These are phyloP conservation scores for Penicillium sp. DNA, from an alignment of 2,329 filamentous ascomycete genomes.

Conservation along the genomic window DNA sequence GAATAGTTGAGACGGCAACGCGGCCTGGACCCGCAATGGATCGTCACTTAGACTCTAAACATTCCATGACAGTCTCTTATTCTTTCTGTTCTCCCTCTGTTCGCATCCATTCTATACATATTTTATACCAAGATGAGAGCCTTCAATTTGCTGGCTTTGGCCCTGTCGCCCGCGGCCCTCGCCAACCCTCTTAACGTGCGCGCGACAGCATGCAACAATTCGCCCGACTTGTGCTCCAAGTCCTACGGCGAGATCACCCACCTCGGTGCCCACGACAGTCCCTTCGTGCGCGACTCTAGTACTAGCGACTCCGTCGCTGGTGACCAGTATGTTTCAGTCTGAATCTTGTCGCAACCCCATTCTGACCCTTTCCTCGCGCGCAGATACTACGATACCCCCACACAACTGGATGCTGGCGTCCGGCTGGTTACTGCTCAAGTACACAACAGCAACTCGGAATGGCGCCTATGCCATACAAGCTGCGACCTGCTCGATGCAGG, in stretches of 20 bases:
- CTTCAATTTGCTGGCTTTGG: conserved; percentile 28
- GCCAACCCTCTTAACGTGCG: conserved; percentile 30
- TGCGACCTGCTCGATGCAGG: conserved; percentile 68
- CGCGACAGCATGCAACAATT: conserved; percentile 70
- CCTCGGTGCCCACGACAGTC: conserved; percentile 69
- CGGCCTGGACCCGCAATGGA: conserved; percentile 22
- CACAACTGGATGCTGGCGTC: conserved; percentile 66
- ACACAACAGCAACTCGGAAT: conserved; percentile 56
- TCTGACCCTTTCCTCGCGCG: conserved; percentile 1
- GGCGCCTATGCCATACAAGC: conserved; percentile 66
- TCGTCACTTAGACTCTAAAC: conserved; percentile 12
- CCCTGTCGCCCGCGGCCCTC: conserved; percentile 27
- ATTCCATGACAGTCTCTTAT: conserved; percentile 12
- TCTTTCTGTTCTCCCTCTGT: neutral
- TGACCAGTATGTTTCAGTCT: conserved; percentile 56
- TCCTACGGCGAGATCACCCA: conserved; percentile 73
- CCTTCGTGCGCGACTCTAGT: conserved; percentile 63
- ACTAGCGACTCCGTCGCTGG: conserved; percentile 61
- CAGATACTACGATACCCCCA: conserved; percentile 60
- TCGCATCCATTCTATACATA: neutral
- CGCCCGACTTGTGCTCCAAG: conserved; percentile 64
- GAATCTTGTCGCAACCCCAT: neutral
- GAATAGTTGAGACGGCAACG: conserved; percentile 30
- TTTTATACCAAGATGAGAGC: conserved; percentile 26
- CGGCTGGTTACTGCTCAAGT: conserved; percentile 69